phyloP scores from a whole-genome alignment of 352 stramenopile species.

The Phytopythium kandeliae region DNA sequence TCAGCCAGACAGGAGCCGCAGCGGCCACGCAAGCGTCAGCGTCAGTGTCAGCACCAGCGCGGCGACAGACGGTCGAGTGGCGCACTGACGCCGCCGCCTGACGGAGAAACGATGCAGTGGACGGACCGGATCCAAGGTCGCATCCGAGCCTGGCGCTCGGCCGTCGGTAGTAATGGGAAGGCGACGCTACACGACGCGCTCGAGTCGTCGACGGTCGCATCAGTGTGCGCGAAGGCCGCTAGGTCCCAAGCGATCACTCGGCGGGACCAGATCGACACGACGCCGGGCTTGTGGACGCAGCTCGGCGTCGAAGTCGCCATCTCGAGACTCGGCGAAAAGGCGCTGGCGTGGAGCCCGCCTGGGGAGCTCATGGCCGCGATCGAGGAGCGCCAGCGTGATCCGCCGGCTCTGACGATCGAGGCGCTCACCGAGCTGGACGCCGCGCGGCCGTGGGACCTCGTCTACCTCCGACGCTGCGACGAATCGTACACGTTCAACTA shows the following conservation, averaged over 20 bases:
- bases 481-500: conserved; percentile 1
- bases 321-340: background rate
- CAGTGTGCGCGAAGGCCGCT: background rate
- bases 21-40: background rate
- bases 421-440: background rate
- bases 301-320: background rate
- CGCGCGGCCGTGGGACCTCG: background rate
- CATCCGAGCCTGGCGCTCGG: background rate
- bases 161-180: background rate
- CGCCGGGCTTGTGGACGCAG: background rate
- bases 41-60: background rate
- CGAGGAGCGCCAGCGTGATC: background rate
- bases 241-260: background rate
- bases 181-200: background rate
- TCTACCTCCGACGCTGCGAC: background rate
- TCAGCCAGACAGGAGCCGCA: background rate
- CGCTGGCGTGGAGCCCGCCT: conserved; percentile 1
- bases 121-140: background rate
- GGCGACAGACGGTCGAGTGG: background rate
- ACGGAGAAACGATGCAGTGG: background rate
- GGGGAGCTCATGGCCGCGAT: background rate
- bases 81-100: background rate
- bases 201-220: background rate
- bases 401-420: background rate
- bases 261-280: conserved; percentile 1